Conservation (phyloP, 257 asterid genomes). For the Plantago major region DNA sequence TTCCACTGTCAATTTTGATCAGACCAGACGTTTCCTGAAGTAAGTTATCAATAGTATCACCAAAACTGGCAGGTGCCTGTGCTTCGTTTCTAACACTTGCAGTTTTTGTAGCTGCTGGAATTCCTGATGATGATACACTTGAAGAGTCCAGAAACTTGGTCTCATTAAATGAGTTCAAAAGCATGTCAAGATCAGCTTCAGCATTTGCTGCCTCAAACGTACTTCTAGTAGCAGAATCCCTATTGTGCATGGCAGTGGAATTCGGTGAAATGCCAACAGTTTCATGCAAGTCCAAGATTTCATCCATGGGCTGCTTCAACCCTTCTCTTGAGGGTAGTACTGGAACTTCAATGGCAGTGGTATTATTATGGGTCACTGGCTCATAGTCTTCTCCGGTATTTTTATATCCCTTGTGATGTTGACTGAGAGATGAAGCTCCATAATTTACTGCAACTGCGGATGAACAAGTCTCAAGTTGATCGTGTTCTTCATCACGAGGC, state of each 20-base stretch:
- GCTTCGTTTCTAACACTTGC: slow-evolving; percentile 23
- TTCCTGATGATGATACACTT: slow-evolving; percentile 13
- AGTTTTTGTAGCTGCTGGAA: slow-evolving; percentile 14
- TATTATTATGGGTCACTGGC: slow-evolving; percentile 13
- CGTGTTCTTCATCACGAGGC: slow-evolving; percentile 23
- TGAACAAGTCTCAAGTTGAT: slow-evolving; percentile 19
- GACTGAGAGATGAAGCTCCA: slow-evolving; percentile 18
- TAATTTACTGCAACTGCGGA: slow-evolving; percentile 23
- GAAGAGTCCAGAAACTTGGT: slow-evolving; percentile 29
- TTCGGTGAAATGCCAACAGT: slow-evolving; percentile 10
- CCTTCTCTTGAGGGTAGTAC: slow-evolving; percentile 22
- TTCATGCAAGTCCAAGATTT: slow-evolving; percentile 13
- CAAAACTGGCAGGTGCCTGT: slow-evolving; percentile 21
- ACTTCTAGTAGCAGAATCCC: slow-evolving; percentile 26
- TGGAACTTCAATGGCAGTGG: slow-evolving; percentile 9
- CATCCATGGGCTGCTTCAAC: slow-evolving; percentile 19
- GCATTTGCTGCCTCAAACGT: slow-evolving; percentile 48
- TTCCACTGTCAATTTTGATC: too few relatives aligned
- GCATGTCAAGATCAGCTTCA: slow-evolving; percentile 86
- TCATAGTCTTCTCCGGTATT: background rate
- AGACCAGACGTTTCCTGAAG: slow-evolving; percentile 46
- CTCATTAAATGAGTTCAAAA: slow-evolving; percentile 60
- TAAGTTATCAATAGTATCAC: slow-evolving; percentile 49
- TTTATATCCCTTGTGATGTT: slow-evolving; percentile 17
- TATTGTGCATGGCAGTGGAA: slow-evolving; percentile 15